Percentiles rank a stretch among this genome's conserved stretches.
phyloP scores from a whole-genome alignment of 164 flowering plant genomes.

The Liquidambar formosana region DNA sequence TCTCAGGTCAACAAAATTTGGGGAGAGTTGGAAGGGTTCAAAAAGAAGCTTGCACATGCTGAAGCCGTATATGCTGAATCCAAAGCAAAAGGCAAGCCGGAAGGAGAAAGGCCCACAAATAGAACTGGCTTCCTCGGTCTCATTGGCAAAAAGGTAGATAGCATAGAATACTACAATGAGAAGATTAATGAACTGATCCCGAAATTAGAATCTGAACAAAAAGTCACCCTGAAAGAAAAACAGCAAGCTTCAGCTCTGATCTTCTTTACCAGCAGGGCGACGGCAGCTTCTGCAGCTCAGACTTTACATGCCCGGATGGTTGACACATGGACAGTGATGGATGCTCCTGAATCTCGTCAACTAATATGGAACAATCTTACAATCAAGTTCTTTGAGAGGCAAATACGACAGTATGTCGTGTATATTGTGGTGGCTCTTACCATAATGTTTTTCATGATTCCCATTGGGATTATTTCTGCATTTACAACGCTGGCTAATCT shows the following conservation, averaged over 20 bases:
- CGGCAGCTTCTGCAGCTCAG: slow-evolving; percentile 83
- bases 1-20: slow-evolving; percentile 68
- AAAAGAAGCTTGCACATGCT: slow-evolving; percentile 80
- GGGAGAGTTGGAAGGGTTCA: slow-evolving; percentile 68
- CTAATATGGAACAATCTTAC: slow-evolving; percentile 71
- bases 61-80: slow-evolving; percentile 67
- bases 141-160: slow-evolving; percentile 69
- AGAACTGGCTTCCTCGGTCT: slow-evolving; percentile 80
- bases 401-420: slow-evolving; percentile 58
- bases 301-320: slow-evolving; percentile 63
- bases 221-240: slow-evolving; percentile 65
- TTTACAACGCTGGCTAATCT: slow-evolving; percentile 77
- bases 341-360: slow-evolving; percentile 85
- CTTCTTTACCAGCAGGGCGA: slow-evolving; percentile 62
- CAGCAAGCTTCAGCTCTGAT: slow-evolving; percentile 69
- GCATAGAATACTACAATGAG: slow-evolving; percentile 68
- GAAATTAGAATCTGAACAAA: slow-evolving; percentile 78
- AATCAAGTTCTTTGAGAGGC: slow-evolving; percentile 57
- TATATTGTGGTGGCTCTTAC: slow-evolving; percentile 67
- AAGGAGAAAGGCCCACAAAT: slow-evolving; percentile 64
- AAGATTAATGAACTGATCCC: slow-evolving; percentile 63
- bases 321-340: slow-evolving; percentile 73
- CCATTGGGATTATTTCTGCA: slow-evolving; percentile 78
- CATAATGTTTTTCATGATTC: slow-evolving; percentile 84
- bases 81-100: slow-evolving; percentile 45